These are phyloP conservation scores for Eucalyptus albens DNA, from an alignment of 345 rosid genomes.

Conservation along the genomic window DNA sequence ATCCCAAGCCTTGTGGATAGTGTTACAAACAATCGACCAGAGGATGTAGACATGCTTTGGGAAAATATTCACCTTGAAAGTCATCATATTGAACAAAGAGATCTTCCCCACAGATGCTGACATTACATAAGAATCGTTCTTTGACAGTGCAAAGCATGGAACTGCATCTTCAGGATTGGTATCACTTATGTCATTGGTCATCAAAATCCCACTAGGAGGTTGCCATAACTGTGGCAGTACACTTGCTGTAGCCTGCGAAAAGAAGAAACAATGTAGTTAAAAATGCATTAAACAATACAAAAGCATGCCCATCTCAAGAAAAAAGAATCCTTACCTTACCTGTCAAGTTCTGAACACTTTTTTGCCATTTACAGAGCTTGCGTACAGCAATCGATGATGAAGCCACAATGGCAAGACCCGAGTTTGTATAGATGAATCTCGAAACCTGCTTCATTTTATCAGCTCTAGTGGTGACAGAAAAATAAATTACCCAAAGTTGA, in stretches of 20 bases:
- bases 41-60: no score
- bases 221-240: conserved; percentile 22
- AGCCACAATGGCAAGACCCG: conserved; percentile 31
- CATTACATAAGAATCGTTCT: conserved; percentile 76
- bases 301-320: neutral
- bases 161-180: conserved; percentile 69
- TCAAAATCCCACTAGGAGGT: no score
- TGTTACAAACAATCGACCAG: neutral
- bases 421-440: conserved; percentile 60
- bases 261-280: neutral
- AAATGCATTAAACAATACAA: neutral
- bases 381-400: conserved; percentile 73
- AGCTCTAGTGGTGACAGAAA: neutral
- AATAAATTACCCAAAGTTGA: neutral
- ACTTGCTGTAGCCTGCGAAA: conserved; percentile 47
- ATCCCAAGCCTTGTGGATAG: neutral
- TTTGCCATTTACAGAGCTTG: conserved; percentile 89
- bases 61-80: no score
- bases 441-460: conserved; percentile 32
- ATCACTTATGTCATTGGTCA: conserved; percentile 5
- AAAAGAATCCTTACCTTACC: conserved; percentile 26
- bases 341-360: conserved; percentile 32
- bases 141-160: conserved; percentile 82
- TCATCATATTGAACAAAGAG: neutral
- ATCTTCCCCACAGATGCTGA: conserved; percentile 83